phyloP scores from a whole-genome alignment of 441 rosid species.

The Pelargonium australe region DNA sequence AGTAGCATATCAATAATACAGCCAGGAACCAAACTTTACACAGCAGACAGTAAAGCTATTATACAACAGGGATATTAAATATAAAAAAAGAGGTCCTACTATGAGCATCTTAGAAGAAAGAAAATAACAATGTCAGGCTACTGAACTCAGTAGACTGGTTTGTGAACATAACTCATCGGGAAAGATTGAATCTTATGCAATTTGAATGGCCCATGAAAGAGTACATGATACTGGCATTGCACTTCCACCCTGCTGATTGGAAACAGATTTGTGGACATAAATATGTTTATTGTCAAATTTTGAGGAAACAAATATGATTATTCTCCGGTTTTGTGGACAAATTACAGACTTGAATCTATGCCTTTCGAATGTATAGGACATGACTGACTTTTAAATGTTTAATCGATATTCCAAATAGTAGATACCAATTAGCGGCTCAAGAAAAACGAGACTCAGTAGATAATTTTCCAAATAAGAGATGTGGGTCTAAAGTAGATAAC shows the following conservation, averaged over 20 bases:
- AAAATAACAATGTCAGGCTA: neutral
- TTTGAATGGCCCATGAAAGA: neutral
- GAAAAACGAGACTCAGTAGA: neutral
- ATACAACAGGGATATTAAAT: neutral
- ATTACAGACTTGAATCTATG: neutral
- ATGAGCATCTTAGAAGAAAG: neutral
- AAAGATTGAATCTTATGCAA: neutral
- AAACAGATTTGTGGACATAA: neutral
- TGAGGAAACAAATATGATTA: neutral
- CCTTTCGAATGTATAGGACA: neutral
- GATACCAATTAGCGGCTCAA: neutral
- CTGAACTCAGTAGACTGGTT: neutral
- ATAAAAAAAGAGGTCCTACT: neutral
- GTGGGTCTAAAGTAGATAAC: slow-evolving; percentile 24
- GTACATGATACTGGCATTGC: neutral
- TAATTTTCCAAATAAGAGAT: slow-evolving; percentile 15
- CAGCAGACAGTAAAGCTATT: no score
- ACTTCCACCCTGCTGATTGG: neutral
- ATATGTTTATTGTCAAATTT: neutral
- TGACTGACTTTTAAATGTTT: neutral
- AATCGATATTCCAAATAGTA: neutral
- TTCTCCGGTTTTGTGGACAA: neutral
- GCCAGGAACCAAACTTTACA: neutral
- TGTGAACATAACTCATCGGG: neutral
- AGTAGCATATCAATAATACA: neutral